Evolutionary conservation across 2,329 filamentous ascomycete species (phyloP).

Genomic region (Cercospora sojina): DNA sequence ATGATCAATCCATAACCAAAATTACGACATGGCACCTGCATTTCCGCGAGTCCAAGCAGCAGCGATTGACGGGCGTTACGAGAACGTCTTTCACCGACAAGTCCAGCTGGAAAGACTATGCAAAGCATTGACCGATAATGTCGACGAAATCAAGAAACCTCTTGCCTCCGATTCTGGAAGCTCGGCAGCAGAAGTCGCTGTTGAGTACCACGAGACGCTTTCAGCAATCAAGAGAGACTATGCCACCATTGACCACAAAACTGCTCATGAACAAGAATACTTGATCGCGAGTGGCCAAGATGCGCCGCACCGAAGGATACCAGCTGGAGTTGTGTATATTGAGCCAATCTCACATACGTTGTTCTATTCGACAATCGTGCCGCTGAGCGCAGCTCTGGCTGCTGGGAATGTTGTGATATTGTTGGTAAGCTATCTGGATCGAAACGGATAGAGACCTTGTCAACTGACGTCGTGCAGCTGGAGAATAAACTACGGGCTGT

Average conservation of each 20-base stretch:
- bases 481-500: slow-evolving; percentile 44
- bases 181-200: slow-evolving; percentile 41
- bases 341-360: slow-evolving; percentile 50
- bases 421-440: slow-evolving; percentile 41
- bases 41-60: slow-evolving; percentile 43
- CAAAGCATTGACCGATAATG: slow-evolving; percentile 40
- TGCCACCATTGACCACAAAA: slow-evolving; percentile 41
- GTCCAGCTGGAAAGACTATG: slow-evolving; percentile 49
- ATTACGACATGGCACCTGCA: slow-evolving; percentile 26
- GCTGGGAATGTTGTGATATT: slow-evolving; percentile 54
- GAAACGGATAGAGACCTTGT: neutral
- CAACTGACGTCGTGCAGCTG: slow-evolving; percentile 33
- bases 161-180: slow-evolving; percentile 44
- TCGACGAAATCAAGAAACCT: slow-evolving; percentile 41
- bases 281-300: slow-evolving; percentile 43
- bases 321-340: slow-evolving; percentile 50
- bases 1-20: neutral
- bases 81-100: slow-evolving; percentile 50
- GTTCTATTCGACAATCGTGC: slow-evolving; percentile 49
- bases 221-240: slow-evolving; percentile 44
- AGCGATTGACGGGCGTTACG: slow-evolving; percentile 47
- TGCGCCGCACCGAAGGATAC: slow-evolving; percentile 37
- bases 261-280: slow-evolving; percentile 46
- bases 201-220: slow-evolving; percentile 46
- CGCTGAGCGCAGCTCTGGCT: slow-evolving; percentile 49